Base-by-base conservation (phyloP, 2,329 filamentous ascomycete species). In the Arthrobotrys sphaeroides region DNA sequence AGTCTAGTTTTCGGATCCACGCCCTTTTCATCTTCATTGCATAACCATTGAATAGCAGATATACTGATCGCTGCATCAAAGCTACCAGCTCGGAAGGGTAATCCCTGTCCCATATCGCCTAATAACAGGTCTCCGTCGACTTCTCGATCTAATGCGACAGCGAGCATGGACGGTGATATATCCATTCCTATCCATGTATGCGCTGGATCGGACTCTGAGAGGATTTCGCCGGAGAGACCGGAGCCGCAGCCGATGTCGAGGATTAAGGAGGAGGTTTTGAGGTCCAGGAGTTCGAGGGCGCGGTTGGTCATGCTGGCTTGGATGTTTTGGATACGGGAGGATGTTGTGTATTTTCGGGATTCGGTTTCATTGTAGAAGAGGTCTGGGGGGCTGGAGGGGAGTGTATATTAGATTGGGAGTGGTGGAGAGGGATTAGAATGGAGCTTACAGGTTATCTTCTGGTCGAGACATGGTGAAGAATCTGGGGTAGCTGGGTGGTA, bases 171-270 rank as follows among this genome's bases (percentile, higher is more conserved):
- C 0, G 92, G 90, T 3, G 91, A 93, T 22, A 99, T 90, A 82
- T 99, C 95, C 91, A 98, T 94, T 73, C 95, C 95, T n/a, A 98
- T 86, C 95, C 95, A 99, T 0, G 90, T 90, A 84, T 99, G 95
- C 87, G 85, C 0, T 86, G 83, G 72, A 0, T 90, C 84, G n/a
- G 89, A 85, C 26, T 77, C 73, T 10, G 92, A 93, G 49, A 99
- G 88, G 73, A 98, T 97, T 82, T 97, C 94, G 81, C 95, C 95
- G 0, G 92, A 96, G 20, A 99, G 89, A 12, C 95, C 95, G 79
- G 92, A 96, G 80, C 95, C 95, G 83, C 95, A 98, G 82, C 95
- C 95, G n/a, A 98, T 85, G 82, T 99, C 95, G 81, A 99, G 92
- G 81, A 99, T 94, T 61, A 98, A 84, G 4, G 93, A 96, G 2